Evolutionary conservation across 2,329 filamentous ascomycete species (phyloP).

Genomic region (Venturia pyrina): DNA sequence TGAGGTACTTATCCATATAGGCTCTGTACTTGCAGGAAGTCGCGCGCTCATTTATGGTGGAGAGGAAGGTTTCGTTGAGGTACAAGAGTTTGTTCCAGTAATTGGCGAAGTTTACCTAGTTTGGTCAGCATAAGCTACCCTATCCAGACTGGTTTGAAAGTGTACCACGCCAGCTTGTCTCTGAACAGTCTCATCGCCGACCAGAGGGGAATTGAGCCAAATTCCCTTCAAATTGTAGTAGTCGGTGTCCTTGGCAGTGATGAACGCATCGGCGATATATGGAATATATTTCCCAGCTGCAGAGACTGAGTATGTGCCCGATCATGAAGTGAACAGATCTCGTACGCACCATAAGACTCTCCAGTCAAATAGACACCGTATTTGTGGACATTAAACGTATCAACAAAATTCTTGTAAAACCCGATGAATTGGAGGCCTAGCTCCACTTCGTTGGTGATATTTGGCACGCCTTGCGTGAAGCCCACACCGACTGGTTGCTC

Average conservation of each 20-base stretch:
- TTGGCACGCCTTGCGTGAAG: conserved; percentile 30
- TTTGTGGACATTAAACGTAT: conserved; percentile 43
- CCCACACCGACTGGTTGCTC: conserved; percentile 41
- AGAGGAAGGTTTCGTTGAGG: conserved; percentile 33
- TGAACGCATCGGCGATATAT: conserved; percentile 46
- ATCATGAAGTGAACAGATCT: conserved; percentile 36
- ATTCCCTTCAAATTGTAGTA: conserved; percentile 44
- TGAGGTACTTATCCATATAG: conserved; percentile 34
- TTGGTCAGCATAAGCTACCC: neutral
- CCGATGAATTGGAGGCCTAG: conserved; percentile 37
- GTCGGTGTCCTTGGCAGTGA: conserved; percentile 41
- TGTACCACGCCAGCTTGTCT: conserved; percentile 23
- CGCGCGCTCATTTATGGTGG: conserved; percentile 24
- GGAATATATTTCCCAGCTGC: conserved; percentile 44
- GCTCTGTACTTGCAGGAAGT: conserved; percentile 28
- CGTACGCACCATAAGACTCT: conserved; percentile 41
- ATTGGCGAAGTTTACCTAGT: conserved; percentile 22
- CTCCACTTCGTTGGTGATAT: conserved; percentile 38
- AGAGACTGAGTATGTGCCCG: neutral
- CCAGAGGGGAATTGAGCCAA: conserved; percentile 38
- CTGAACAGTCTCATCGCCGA: conserved; percentile 31
- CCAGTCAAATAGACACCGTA: conserved; percentile 46
- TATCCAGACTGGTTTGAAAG: neutral
- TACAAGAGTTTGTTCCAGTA: conserved; percentile 32
- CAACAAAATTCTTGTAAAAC: conserved; percentile 46